These are phyloP conservation scores for Candida albicans DNA, from an alignment of 1,139 yeast genomes.

Conservation along the genomic window DNA sequence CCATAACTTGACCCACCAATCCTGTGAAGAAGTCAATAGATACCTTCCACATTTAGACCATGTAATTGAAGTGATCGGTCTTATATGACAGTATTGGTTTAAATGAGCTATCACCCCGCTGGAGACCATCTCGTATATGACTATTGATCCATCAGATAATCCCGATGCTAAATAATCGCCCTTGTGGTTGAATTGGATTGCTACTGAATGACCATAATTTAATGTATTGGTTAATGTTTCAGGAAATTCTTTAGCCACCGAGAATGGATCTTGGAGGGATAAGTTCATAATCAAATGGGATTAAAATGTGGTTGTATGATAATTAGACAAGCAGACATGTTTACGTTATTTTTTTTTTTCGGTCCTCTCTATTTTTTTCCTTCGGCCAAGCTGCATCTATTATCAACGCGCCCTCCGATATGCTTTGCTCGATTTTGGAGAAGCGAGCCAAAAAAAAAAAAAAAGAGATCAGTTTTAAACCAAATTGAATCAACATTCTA, in stretches of 20 bases:
- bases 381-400: no score
- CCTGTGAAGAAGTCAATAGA: conserved; percentile 74
- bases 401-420: no score
- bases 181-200: conserved; percentile 65
- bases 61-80: conserved; percentile 71
- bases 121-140: conserved; percentile 72
- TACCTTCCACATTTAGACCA: conserved; percentile 81
- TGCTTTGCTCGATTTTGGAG: no score
- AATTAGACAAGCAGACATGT: no score
- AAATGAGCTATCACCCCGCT: conserved; percentile 53
- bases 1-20: conserved; percentile 85
- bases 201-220: conserved; percentile 69
- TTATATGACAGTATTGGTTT: conserved; percentile 58
- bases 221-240: conserved; percentile 73
- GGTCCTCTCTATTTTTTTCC: not conserved
- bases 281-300: conserved; percentile 56
- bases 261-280: conserved; percentile 87
- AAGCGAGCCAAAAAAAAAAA: no score
- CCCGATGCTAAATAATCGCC: conserved; percentile 95
- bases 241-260: conserved; percentile 91
- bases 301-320: not conserved
- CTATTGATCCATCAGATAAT: conserved; percentile 71
- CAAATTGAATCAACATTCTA: no score
- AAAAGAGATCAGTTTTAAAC: no score
- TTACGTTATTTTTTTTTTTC: not conserved